phyloP scores from a whole-genome alignment of 345 rosid genomes.

The Pistacia atlantica region DNA sequence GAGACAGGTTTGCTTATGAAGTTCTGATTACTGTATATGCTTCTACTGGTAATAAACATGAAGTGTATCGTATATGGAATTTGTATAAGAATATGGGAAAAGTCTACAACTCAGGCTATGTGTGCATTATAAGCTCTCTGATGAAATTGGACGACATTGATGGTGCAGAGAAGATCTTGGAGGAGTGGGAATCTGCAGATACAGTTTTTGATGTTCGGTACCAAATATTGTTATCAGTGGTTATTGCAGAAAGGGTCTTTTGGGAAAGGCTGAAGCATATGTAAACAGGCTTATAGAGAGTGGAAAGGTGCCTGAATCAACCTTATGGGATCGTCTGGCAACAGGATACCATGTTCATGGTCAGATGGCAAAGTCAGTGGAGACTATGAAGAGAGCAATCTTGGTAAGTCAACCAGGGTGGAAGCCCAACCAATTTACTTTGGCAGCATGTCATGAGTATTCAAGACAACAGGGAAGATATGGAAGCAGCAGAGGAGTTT shows the following conservation, averaged over 20 bases:
- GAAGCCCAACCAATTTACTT: slow-evolving; percentile 31
- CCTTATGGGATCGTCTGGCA: slow-evolving; percentile 46
- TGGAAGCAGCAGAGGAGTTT: slow-evolving; percentile 26
- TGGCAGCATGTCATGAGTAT: slow-evolving; percentile 47
- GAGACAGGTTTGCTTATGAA: slow-evolving; percentile 35
- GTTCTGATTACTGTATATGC: slow-evolving; percentile 51
- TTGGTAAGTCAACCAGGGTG: slow-evolving; percentile 31
- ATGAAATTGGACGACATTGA: slow-evolving; percentile 53
- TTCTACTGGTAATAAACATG: slow-evolving; percentile 45
- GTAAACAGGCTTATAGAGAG: slow-evolving; percentile 32
- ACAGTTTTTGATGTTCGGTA: slow-evolving; percentile 41
- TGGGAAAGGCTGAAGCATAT: slow-evolving; percentile 57
- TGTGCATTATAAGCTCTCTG: slow-evolving; percentile 52
- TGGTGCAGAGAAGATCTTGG: slow-evolving; percentile 53
- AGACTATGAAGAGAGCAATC: slow-evolving; percentile 43
- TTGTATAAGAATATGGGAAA: slow-evolving; percentile 40
- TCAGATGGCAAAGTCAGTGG: slow-evolving; percentile 49
- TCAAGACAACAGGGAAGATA: slow-evolving; percentile 31
- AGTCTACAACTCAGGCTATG: slow-evolving; percentile 44
- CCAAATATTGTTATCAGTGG: slow-evolving; percentile 49
- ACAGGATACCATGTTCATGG: slow-evolving; percentile 33
- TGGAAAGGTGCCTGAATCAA: slow-evolving; percentile 32
- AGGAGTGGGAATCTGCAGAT: slow-evolving; percentile 56
- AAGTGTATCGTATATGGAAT: slow-evolving; percentile 59
- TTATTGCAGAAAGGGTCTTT: slow-evolving; percentile 49